A percentile compares a stretch with the other conserved stretches of the same genome.
These are phyloP conservation scores for Bacidia rubella DNA, from an alignment of 495 filamentous ascomycete genomes.

Conservation along the genomic window DNA sequence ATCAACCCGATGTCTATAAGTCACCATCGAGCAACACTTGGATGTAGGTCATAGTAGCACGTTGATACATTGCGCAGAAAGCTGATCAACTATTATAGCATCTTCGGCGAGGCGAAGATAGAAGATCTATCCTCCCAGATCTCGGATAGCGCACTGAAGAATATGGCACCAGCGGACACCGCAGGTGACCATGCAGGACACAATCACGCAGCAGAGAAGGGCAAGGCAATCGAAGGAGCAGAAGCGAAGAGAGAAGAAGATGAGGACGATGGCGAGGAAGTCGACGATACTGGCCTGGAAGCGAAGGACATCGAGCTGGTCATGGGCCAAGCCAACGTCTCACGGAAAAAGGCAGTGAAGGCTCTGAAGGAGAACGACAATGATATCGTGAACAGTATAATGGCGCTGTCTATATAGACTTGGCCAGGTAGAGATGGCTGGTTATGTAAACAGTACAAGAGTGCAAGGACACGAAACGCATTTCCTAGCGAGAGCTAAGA, in stretches of 20 bases:
- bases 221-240: slow-evolving; percentile 54
- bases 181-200: slow-evolving; percentile 71
- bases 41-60: slow-evolving; percentile 80
- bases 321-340: slow-evolving; percentile 94
- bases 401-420: slow-evolving; percentile 83
- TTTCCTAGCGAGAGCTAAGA: slow-evolving; percentile 4
- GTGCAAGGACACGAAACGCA: too few species aligned
- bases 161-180: slow-evolving; percentile 43
- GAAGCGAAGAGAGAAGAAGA: slow-evolving; percentile 76
- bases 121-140: slow-evolving; percentile 92
- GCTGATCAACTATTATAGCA: slow-evolving; percentile 40
- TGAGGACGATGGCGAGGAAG: slow-evolving; percentile 90
- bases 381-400: slow-evolving; percentile 99
- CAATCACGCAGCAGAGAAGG: slow-evolving; percentile 56
- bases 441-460: too few species aligned
- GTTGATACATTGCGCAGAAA: too few species aligned
- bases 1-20: slow-evolving; percentile 98
- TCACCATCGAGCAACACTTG: slow-evolving; percentile 96
- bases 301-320: slow-evolving; percentile 98
- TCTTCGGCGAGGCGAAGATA: slow-evolving; percentile 99
- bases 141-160: slow-evolving; percentile 14
- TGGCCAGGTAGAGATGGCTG: too few species aligned
- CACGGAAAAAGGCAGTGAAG: slow-evolving; percentile 95
- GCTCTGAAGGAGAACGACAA: slow-evolving; percentile 92
- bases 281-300: slow-evolving; percentile 85